These are phyloP conservation scores for Begonia peltatifolia DNA, from an alignment of 306 rosid genomes.

Conservation along the genomic window DNA sequence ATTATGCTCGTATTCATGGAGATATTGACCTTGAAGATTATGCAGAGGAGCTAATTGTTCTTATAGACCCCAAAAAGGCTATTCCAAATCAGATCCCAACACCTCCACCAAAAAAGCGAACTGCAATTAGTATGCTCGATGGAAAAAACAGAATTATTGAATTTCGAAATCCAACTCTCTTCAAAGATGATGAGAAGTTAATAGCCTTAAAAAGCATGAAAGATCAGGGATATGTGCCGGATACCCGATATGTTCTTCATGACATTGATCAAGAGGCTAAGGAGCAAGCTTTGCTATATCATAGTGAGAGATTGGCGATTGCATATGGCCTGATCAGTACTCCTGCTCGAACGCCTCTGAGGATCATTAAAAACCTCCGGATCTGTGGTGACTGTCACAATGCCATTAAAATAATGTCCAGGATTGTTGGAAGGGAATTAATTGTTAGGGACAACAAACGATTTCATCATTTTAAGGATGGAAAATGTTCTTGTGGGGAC, in stretches of 20 bases:
- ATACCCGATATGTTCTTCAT: constrained; percentile 79
- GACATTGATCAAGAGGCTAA: constrained; percentile 94
- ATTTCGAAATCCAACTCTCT: constrained; percentile 58
- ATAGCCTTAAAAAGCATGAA: constrained; percentile 53
- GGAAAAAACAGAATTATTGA: constrained; percentile 56
- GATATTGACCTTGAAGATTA: constrained; percentile 70
- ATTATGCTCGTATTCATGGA: constrained; percentile 65
- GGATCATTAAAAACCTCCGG: constrained; percentile 79
- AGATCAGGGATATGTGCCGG: constrained; percentile 58
- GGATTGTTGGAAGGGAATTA: constrained; percentile 69
- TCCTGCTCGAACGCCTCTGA: constrained; percentile 63
- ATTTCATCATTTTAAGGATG: constrained; percentile 85
- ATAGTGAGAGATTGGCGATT: constrained; percentile 71
- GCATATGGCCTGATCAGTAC: constrained; percentile 87
- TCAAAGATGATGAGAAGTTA: constrained; percentile 69
- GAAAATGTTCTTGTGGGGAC: constrained; percentile 87
- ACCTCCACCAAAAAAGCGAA: constrained; percentile 55
- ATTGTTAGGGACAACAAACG: constrained; percentile 75
- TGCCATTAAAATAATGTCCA: constrained; percentile 86
- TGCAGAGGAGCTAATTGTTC: constrained; percentile 51
- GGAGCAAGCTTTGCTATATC: constrained; percentile 80
- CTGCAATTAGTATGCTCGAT: constrained; percentile 63
- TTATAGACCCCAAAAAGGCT: constrained; percentile 52
- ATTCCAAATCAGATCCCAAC: constrained; percentile 42
- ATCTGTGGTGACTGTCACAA: constrained; percentile 84